phyloP scores from a whole-genome alignment of 257 asterid species.

The Jaltomata sinuosa region DNA sequence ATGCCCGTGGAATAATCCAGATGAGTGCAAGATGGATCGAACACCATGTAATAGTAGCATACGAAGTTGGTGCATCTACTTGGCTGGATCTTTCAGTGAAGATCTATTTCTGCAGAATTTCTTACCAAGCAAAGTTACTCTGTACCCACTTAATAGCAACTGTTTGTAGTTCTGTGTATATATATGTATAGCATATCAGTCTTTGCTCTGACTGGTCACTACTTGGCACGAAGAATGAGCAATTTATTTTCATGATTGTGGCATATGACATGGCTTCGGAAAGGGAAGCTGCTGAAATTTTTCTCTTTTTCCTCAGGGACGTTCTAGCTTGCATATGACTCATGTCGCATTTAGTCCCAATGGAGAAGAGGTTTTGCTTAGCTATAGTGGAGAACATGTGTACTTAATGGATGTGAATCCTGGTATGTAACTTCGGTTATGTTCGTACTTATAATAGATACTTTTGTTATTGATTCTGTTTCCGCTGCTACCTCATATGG shows the following conservation, averaged over 20 bases:
- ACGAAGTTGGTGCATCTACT: not conserved
- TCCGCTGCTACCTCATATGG: not conserved
- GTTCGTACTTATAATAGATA: not conserved
- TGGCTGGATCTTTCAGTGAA: not conserved
- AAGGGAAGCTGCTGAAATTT: conserved; percentile 9
- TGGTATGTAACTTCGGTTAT: conserved; percentile 26
- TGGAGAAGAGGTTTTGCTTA: conserved; percentile 91
- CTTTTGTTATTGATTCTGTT: not conserved
- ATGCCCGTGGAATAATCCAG: not conserved
- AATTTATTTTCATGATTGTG: not conserved
- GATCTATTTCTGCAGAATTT: not conserved
- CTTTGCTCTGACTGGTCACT: not conserved
- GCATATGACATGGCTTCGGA: not conserved
- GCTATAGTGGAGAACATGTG: conserved; percentile 93
- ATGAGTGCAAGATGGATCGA: not conserved
- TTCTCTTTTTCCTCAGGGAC: conserved; percentile 44
- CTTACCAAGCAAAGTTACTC: not conserved
- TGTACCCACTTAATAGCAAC: not conserved
- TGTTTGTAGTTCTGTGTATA: not conserved
- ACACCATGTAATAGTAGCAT: not conserved
- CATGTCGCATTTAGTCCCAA: conserved; percentile 88
- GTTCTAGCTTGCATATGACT: conserved; percentile 69
- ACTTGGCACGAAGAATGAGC: not conserved
- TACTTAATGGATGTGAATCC: conserved; percentile 83
- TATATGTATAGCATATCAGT: not conserved